Evolutionary conservation across 495 filamentous ascomycete species (phyloP).

Genomic region (Penicillium paradoxum): DNA sequence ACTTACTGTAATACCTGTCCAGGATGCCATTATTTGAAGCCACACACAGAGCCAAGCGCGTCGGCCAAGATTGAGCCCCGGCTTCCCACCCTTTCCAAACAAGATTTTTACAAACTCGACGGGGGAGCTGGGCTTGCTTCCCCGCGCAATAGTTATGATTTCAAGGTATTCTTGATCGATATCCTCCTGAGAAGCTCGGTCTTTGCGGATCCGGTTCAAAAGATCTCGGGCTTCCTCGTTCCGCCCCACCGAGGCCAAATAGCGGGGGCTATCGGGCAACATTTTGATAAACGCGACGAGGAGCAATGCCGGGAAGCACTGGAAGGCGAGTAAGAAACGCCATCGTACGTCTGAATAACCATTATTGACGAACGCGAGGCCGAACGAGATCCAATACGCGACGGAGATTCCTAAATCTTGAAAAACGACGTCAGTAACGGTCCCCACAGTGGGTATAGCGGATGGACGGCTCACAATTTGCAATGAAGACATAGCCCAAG

Average conservation of each 20-base stretch:
- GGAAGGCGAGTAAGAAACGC: slow-evolving; percentile 53
- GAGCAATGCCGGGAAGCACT: slow-evolving; percentile 49
- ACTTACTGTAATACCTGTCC: slow-evolving; percentile 47
- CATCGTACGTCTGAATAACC: slow-evolving; percentile 48
- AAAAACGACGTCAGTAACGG: slow-evolving; percentile 13
- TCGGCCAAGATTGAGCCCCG: slow-evolving; percentile 32
- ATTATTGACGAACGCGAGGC: slow-evolving; percentile 48
- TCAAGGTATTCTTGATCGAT: slow-evolving; percentile 40
- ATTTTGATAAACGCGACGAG: slow-evolving; percentile 45
- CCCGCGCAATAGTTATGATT: slow-evolving; percentile 30
- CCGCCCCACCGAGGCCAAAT: slow-evolving; percentile 34
- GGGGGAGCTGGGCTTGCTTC: slow-evolving; percentile 33
- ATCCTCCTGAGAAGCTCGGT: slow-evolving; percentile 19
- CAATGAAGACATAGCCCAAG: slow-evolving; percentile 51
- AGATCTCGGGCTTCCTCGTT: slow-evolving; percentile 37
- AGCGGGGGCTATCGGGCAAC: slow-evolving; percentile 48
- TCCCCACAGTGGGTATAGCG: not conserved
- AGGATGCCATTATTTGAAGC: slow-evolving; percentile 52
- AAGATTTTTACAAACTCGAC: slow-evolving; percentile 36
- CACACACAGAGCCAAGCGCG: slow-evolving; percentile 47
- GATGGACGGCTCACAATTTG: slow-evolving; percentile 37
- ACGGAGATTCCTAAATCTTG: slow-evolving; percentile 54
- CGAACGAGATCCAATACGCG: slow-evolving; percentile 61
- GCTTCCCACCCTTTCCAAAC: slow-evolving; percentile 27
- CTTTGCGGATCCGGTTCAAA: slow-evolving; percentile 23